A percentile compares a stretch with the other conserved stretches of the same genome.
These are phyloP conservation scores for Torulaspora maleeae DNA, from an alignment of 805 yeast species.

Conservation along the genomic window DNA sequence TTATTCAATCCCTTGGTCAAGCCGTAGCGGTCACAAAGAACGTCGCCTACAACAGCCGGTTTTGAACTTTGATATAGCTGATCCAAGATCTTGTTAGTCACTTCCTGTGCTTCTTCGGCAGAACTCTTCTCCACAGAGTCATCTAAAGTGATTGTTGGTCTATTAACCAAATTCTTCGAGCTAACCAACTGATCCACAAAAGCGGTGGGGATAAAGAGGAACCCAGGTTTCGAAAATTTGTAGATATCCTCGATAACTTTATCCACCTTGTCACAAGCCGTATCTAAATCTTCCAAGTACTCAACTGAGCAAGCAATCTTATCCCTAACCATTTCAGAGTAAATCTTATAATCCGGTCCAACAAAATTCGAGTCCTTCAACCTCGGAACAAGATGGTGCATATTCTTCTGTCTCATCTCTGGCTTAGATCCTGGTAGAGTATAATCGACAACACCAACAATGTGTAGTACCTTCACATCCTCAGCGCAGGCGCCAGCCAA, in stretches of 20 bases:
- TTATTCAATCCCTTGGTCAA: conserved; percentile 42
- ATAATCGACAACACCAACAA: conserved; percentile 49
- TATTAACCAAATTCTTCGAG: conserved; percentile 15
- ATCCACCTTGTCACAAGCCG: conserved; percentile 59
- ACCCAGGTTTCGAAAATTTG: conserved; percentile 70
- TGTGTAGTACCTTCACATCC: conserved; percentile 69
- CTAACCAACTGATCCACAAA: conserved; percentile 42
- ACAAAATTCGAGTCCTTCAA: conserved; percentile 40
- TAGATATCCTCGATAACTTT: conserved; percentile 53
- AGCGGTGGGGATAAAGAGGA: conserved; percentile 71
- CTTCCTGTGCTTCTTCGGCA: conserved; percentile 18
- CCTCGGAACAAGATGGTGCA: conserved; percentile 61
- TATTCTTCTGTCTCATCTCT: conserved; percentile 30
- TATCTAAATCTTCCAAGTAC: conserved; percentile 41
- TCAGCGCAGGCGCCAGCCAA: conserved; percentile 82
- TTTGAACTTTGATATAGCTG: conserved; percentile 48
- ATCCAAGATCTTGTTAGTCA: conserved; percentile 44
- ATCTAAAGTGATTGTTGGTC: conserved; percentile 16
- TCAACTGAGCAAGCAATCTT: conserved; percentile 54
- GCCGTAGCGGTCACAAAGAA: conserved; percentile 59
- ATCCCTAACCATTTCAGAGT: conserved; percentile 56
- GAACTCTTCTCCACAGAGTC: conserved; percentile 11
- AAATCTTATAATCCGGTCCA: conserved; percentile 62
- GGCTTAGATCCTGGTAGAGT: conserved; percentile 2
- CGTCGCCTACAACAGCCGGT: conserved; percentile 71